phyloP scores from a whole-genome alignment of 371 early-diverging fungal species.

The Lichtheimia hyalospora region DNA sequence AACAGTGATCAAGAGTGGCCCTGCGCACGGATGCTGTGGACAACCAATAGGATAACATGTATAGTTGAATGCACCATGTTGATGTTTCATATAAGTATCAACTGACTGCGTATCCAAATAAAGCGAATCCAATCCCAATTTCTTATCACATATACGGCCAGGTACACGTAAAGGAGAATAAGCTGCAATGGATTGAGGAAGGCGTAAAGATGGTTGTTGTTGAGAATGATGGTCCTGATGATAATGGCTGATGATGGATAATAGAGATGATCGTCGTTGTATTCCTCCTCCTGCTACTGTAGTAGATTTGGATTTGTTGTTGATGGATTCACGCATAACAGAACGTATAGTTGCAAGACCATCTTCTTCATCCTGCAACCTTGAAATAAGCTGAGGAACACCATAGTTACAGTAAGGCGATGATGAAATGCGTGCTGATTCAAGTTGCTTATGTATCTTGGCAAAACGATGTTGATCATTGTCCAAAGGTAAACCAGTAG shows the following conservation, averaged over 20 bases:
- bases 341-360: slow-evolving; percentile 20
- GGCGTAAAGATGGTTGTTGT: background rate
- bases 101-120: slow-evolving; percentile 59
- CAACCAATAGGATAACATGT: slow-evolving; percentile 53
- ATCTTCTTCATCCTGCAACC: slow-evolving; percentile 56
- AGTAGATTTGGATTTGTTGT: too few species aligned
- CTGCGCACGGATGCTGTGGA: slow-evolving; percentile 56
- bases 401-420: slow-evolving; percentile 61
- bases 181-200: slow-evolving; percentile 38
- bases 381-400: slow-evolving; percentile 53
- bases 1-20: slow-evolving; percentile 50
- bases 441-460: slow-evolving; percentile 47
- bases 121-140: slow-evolving; percentile 57
- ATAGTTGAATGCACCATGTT: slow-evolving; percentile 55
- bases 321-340: slow-evolving; percentile 12
- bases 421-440: slow-evolving; percentile 54
- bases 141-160: slow-evolving; percentile 38
- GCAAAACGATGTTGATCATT: slow-evolving; percentile 28
- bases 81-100: slow-evolving; percentile 56
- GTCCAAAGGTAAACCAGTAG: slow-evolving; percentile 5
- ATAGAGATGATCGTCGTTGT: slow-evolving; percentile 13
- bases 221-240: background rate
- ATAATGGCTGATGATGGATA: slow-evolving; percentile 12
- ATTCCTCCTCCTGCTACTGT: background rate
- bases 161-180: slow-evolving; percentile 34